phyloP scores from a whole-genome alignment of 148 eudicot genomes.

The Fallopia convolvulus region DNA sequence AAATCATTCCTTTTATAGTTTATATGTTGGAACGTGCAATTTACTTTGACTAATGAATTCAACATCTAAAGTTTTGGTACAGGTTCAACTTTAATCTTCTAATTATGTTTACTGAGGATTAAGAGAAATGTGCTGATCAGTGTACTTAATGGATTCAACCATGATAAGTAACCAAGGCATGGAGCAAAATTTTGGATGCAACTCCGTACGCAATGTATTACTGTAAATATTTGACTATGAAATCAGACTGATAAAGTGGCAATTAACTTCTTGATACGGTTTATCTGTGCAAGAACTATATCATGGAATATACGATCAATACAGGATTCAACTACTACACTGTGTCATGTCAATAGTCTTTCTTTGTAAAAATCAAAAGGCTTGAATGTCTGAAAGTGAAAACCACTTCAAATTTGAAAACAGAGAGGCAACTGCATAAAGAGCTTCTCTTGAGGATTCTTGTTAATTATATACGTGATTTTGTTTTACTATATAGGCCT shows the following conservation, averaged over 20 bases:
- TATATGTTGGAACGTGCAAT: constrained; percentile 24
- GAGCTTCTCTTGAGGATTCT: background rate
- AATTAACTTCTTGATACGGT: background rate
- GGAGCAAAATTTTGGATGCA: background rate
- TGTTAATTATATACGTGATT: background rate
- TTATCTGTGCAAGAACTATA: background rate
- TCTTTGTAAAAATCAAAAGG: background rate
- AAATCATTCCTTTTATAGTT: constrained; percentile 19
- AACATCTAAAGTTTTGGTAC: constrained; percentile 55
- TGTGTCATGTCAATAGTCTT: background rate
- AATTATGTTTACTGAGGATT: constrained; percentile 37
- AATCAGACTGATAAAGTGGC: background rate
- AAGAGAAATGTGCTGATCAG: constrained; percentile 39
- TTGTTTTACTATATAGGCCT: background rate
- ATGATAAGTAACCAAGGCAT: constrained; percentile 4
- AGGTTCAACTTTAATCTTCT: constrained; percentile 39
- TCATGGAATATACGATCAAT: background rate
- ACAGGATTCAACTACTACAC: background rate
- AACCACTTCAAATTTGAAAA: background rate
- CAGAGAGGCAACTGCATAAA: background rate
- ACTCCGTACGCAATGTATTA: background rate
- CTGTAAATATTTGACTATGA: background rate
- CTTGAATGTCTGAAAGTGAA: background rate
- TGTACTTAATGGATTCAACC: constrained; percentile 3
- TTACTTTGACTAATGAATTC: constrained; percentile 56